Evolutionary conservation across 352 stramenopile genomes (phyloP).

Genomic region (Phytophthora sp.): DNA sequence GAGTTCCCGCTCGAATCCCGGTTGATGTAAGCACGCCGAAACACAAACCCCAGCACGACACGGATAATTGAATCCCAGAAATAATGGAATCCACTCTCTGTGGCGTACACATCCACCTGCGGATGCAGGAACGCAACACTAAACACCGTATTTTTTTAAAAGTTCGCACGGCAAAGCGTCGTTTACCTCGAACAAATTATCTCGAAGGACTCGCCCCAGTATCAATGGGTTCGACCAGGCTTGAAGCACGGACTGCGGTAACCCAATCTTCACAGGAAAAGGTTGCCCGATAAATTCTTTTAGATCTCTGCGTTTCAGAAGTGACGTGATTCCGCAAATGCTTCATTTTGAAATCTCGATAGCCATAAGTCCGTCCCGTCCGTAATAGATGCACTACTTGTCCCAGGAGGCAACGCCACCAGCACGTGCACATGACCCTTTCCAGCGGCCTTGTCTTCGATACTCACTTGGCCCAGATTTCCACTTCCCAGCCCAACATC

Average conservation of each 20-base stretch:
- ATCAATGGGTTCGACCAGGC: too few species aligned
- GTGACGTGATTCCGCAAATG: too few species aligned
- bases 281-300: neutral
- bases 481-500: neutral
- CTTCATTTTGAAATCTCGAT: too few species aligned
- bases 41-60: neutral
- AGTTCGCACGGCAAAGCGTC: neutral
- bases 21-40: neutral
- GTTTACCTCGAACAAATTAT: neutral
- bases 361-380: too few species aligned
- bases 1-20: slow-evolving; percentile 1
- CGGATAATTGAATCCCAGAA: too few species aligned
- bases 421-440: neutral
- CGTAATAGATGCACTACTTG: too few species aligned
- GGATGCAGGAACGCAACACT: too few species aligned
- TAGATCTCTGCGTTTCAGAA: too few species aligned
- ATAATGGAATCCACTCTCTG: neutral
- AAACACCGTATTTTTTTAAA: too few species aligned
- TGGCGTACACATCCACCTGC: neutral
- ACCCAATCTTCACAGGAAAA: neutral
- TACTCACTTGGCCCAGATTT: neutral
- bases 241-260: neutral
- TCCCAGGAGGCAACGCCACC: too few species aligned
- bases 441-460: neutral
- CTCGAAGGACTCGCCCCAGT: neutral